Conservation (phyloP, 2,329 filamentous ascomycete genomes). For the Aciculosporium take region DNA sequence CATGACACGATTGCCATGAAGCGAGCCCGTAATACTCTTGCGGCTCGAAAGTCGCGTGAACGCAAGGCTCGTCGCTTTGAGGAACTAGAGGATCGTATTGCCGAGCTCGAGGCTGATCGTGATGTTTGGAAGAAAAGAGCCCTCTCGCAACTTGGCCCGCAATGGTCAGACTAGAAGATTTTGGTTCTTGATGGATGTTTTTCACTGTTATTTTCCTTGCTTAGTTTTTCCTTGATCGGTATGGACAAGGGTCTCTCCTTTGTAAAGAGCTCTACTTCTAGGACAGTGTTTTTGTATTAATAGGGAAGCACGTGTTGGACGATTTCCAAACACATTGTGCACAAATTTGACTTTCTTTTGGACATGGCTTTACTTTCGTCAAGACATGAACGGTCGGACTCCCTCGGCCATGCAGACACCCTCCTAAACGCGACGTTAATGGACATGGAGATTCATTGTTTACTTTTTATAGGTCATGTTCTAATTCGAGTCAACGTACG, state of each 20-base stretch:
- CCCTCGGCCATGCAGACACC: neutral
- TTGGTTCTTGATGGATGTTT: neutral
- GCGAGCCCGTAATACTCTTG: slow-evolving; percentile 84
- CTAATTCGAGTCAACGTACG: too few species aligned
- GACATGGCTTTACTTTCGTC: too few species aligned
- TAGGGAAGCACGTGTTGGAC: neutral
- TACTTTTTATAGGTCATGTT: too few species aligned
- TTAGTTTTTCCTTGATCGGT: neutral
- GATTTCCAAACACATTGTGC: neutral
- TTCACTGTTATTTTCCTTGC: neutral
- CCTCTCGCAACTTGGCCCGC: slow-evolving; percentile 19
- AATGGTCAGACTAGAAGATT: slow-evolving; percentile 1
- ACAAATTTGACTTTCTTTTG: neutral
- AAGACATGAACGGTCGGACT: neutral
- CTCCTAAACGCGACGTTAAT: neutral
- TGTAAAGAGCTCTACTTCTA: neutral
- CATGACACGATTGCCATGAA: slow-evolving; percentile 69
- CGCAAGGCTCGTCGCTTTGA: slow-evolving; percentile 68
- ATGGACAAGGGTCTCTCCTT: neutral
- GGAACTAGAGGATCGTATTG: slow-evolving; percentile 59
- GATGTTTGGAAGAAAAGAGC: slow-evolving; percentile 51
- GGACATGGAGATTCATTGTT: too few species aligned
- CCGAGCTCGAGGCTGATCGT: slow-evolving; percentile 50
- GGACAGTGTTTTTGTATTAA: neutral
- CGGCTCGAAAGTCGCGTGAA: slow-evolving; percentile 82